A percentile compares a stretch with the other conserved stretches of the same genome.
Conservation (phyloP, 208 protist species). For the Lotmaria passim region DNA sequence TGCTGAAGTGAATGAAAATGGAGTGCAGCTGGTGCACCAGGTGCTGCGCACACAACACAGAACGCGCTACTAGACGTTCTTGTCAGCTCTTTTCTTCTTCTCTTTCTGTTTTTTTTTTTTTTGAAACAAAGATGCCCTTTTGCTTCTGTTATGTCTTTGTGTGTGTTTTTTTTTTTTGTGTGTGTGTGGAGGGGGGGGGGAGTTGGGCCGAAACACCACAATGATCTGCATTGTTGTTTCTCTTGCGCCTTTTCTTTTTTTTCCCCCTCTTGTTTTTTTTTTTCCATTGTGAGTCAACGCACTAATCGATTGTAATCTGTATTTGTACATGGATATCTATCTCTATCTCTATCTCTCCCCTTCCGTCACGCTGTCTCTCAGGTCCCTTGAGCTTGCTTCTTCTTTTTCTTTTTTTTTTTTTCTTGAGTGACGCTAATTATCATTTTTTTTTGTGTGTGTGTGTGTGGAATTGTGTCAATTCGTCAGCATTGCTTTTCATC, state of each 20-base stretch:
- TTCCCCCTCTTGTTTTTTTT: too few species aligned
- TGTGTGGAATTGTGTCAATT: conserved; percentile 26
- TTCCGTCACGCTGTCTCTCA: not conserved
- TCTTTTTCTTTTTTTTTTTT: conserved; percentile 19
- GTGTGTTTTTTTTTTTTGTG: too few species aligned
- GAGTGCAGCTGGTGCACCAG: conserved; percentile 24
- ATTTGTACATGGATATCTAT: not conserved
- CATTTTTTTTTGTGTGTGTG: conserved; percentile 18
- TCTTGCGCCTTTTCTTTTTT: too few species aligned
- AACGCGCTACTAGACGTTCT: conserved; percentile 3
- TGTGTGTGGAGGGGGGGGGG: too few species aligned
- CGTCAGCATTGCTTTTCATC: too few species aligned
- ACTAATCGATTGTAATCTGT: too few species aligned
- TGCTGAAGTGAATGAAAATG: conserved; percentile 14
- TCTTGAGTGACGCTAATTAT: not conserved
- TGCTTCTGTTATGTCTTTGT: too few species aligned
- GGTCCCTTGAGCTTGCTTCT: not conserved
- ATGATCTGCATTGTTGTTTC: too few species aligned
- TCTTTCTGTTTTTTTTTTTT: not conserved
- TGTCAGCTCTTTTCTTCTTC: conserved; percentile 8
- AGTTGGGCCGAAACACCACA: too few species aligned
- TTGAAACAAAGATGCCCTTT: too few species aligned
- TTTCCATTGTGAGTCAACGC: too few species aligned
- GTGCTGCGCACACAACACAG: conserved; percentile 18
- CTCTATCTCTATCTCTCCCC: too few species aligned